These are phyloP conservation scores for Bombardia bombarda DNA, from an alignment of 495 filamentous ascomycete genomes.

Conservation along the genomic window DNA sequence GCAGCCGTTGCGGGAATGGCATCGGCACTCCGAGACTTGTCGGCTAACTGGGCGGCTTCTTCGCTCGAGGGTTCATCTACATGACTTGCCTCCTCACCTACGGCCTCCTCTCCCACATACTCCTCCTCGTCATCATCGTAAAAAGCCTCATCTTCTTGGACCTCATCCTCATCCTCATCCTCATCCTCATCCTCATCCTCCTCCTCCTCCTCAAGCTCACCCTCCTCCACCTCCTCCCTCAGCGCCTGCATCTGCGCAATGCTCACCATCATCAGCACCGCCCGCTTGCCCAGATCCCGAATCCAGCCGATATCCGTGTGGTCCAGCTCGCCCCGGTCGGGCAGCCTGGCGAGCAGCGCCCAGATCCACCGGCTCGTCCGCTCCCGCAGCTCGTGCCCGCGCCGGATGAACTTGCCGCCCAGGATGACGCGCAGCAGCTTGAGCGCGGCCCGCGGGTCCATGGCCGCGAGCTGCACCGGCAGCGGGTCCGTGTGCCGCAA, in stretches of 20 bases:
- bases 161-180: constrained; percentile 1
- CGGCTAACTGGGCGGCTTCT: neutral
- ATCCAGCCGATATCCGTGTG: constrained; percentile 50
- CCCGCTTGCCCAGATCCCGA: constrained; percentile 52
- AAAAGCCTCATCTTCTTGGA: neutral
- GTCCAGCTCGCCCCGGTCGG: constrained; percentile 48
- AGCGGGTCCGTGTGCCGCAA: constrained; percentile 49
- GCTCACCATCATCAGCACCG: constrained; percentile 42
- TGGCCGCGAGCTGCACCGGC: constrained; percentile 59
- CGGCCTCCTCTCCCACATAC: neutral
- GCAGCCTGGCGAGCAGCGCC: constrained; percentile 50
- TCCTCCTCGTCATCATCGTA: neutral
- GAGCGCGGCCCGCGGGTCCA: constrained; percentile 55
- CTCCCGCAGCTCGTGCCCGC: constrained; percentile 35
- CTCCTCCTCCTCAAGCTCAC: constrained; percentile 11
- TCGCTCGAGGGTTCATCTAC: neutral
- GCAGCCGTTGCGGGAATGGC: neutral
- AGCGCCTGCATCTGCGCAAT: constrained; percentile 42
- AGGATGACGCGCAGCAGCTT: constrained; percentile 42
- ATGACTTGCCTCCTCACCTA: neutral
- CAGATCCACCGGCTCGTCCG: constrained; percentile 53
- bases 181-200: constrained; percentile 8
- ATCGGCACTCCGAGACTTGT: neutral
- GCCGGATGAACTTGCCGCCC: constrained; percentile 38
- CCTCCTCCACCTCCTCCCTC: constrained; percentile 27